A percentile compares a stretch with the other conserved stretches of the same genome.
Conservation (phyloP, 805 yeast species). For the Kazachstania bromeliacearum region DNA sequence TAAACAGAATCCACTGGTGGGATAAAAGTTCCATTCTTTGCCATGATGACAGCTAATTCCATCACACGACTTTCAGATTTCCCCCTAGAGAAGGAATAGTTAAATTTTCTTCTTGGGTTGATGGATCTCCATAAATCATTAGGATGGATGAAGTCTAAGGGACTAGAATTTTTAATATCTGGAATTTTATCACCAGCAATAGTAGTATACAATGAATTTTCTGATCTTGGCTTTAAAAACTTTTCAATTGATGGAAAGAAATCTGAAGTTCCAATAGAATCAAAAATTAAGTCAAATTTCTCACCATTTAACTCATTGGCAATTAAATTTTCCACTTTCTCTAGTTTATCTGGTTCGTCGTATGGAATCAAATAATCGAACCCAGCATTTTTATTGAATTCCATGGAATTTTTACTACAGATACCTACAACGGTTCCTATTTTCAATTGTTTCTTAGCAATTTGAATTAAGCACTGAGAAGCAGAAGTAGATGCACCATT, state of each 20-base stretch:
- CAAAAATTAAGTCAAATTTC: slow-evolving; percentile 53
- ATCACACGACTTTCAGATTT: slow-evolving; percentile 7
- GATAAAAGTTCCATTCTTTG: slow-evolving; percentile 27
- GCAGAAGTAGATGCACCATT: slow-evolving; percentile 71
- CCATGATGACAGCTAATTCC: slow-evolving; percentile 17
- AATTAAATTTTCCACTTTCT: slow-evolving; percentile 29
- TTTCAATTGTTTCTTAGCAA: slow-evolving; percentile 41
- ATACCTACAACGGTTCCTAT: slow-evolving; percentile 47
- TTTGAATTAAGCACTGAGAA: slow-evolving; percentile 46
- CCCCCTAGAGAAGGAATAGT: slow-evolving; percentile 20
- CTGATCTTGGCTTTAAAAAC: slow-evolving; percentile 37
- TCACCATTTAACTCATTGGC: slow-evolving; percentile 26
- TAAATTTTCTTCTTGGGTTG: slow-evolving; percentile 23
- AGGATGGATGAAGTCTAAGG: slow-evolving; percentile 6
- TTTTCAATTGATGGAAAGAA: slow-evolving; percentile 36
- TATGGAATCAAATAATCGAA: slow-evolving; percentile 54
- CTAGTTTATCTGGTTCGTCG: slow-evolving; percentile 33
- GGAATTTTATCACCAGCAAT: slow-evolving; percentile 46
- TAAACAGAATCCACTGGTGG: slow-evolving; percentile 47
- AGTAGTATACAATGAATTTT: slow-evolving; percentile 42
- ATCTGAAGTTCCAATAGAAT: slow-evolving; percentile 52
- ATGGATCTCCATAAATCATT: slow-evolving; percentile 10
- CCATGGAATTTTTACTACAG: slow-evolving; percentile 42
- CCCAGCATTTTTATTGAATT: slow-evolving; percentile 39
- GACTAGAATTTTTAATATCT: slow-evolving; percentile 15